These are phyloP conservation scores for Drechslerella coelobrocha DNA, from an alignment of 2,329 filamentous ascomycete species.

Conservation along the genomic window DNA sequence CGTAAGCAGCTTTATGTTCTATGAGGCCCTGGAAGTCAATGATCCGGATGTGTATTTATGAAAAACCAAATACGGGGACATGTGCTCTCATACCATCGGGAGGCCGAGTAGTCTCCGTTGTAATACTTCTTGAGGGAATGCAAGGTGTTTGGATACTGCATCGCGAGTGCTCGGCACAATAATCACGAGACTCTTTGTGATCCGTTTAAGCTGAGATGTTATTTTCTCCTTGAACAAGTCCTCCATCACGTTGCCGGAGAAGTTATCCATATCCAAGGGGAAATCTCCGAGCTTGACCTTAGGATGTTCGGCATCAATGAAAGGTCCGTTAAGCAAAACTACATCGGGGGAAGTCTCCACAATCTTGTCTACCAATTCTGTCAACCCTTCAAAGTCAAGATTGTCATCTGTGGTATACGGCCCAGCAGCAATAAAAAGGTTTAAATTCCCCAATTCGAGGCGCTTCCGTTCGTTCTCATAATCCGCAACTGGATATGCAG, in stretches of 20 bases:
- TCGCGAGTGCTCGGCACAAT: slow-evolving; percentile 79
- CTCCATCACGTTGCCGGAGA: slow-evolving; percentile 71
- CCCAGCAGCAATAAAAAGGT: slow-evolving; percentile 77
- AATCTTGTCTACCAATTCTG: slow-evolving; percentile 79
- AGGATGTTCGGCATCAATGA: slow-evolving; percentile 90
- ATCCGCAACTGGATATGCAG: slow-evolving; percentile 71
- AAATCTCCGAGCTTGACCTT: slow-evolving; percentile 81
- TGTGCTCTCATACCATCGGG: slow-evolving; percentile 31
- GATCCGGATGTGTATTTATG: too few species aligned
- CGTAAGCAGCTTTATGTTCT: slow-evolving; percentile 52
- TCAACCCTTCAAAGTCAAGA: slow-evolving; percentile 85
- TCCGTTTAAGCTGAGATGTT: slow-evolving; percentile 73
- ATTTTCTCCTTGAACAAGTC: slow-evolving; percentile 85
- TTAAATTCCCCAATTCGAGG: slow-evolving; percentile 70
- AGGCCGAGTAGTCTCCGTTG: slow-evolving; percentile 48
- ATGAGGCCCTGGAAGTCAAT: background rate
- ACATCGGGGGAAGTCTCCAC: slow-evolving; percentile 77
- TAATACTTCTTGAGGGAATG: slow-evolving; percentile 71
- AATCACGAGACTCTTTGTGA: slow-evolving; percentile 68
- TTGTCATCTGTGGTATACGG: slow-evolving; percentile 94
- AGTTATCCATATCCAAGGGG: slow-evolving; percentile 72
- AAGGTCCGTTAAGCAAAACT: slow-evolving; percentile 82
- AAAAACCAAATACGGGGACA: too few species aligned
- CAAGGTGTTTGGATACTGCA: slow-evolving; percentile 79
- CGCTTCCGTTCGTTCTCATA: slow-evolving; percentile 70